These are phyloP conservation scores for Nakazawaea siamensis DNA, from an alignment of 805 yeast species.

Conservation along the genomic window DNA sequence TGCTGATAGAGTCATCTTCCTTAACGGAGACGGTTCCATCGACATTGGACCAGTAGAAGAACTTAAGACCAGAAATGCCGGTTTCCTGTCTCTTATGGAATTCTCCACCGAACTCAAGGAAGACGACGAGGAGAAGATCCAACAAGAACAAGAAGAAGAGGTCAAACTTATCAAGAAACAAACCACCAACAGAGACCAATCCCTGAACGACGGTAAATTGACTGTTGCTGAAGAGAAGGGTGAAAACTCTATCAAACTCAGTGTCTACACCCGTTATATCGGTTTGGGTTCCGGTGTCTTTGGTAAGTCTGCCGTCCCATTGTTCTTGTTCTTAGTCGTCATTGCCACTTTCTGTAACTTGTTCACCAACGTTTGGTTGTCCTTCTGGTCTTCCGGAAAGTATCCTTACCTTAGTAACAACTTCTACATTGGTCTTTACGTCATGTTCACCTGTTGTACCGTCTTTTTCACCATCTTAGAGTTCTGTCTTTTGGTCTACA, in stretches of 20 bases:
- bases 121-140: conserved; percentile 18
- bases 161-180: conserved; percentile 14
- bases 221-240: conserved; percentile 23
- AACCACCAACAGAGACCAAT: conserved; percentile 17
- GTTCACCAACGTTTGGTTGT: conserved; percentile 68
- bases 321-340: conserved; percentile 15
- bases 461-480: conserved; percentile 33
- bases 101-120: conserved; percentile 27
- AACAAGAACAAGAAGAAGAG: conserved; percentile 20
- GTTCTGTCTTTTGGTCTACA: conserved; percentile 38
- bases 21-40: conserved; percentile 48
- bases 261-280: conserved; percentile 43
- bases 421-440: conserved; percentile 67
- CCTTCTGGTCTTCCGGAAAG: conserved; percentile 63
- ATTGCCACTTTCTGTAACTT: conserved; percentile 42
- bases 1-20: conserved; percentile 58
- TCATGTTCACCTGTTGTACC: conserved; percentile 45
- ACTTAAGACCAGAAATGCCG: conserved; percentile 29
- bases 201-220: conserved; percentile 18
- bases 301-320: conserved; percentile 23
- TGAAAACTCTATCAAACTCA: conserved; percentile 28
- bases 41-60: conserved; percentile 50
- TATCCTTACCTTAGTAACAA: conserved; percentile 36
- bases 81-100: conserved; percentile 40
- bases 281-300: conserved; percentile 46